These are phyloP conservation scores for Funneliformis geosporum DNA, from an alignment of 192 early-diverging fungal genomes.

Conservation along the genomic window DNA sequence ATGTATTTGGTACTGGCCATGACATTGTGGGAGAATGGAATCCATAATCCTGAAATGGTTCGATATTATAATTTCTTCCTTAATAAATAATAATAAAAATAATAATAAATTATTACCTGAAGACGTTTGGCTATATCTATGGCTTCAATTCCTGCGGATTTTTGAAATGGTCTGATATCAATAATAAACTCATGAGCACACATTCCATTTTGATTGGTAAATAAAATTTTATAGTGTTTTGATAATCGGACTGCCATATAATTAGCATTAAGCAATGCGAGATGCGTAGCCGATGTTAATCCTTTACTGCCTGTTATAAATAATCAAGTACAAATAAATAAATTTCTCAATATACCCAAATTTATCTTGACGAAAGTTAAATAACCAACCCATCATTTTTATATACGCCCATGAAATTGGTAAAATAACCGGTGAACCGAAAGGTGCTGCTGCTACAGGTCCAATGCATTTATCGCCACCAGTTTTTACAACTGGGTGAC, in stretches of 20 bases:
- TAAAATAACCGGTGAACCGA: constrained; percentile 92
- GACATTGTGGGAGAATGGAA: constrained; percentile 99
- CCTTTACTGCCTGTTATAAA: constrained; percentile 65
- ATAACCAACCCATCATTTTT: constrained; percentile 84
- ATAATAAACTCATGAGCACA: constrained; percentile 99
- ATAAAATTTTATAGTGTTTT: constrained; percentile 91
- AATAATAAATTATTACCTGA: constrained; percentile 51
- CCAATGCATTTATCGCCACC: constrained; percentile 82
- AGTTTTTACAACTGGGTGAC: constrained; percentile 79
- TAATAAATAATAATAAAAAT: not conserved
- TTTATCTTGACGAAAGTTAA: not conserved
- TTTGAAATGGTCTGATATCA: constrained; percentile 88
- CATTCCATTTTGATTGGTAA: constrained; percentile 89
- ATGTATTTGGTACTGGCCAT: constrained; percentile 97
- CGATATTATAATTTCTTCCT: not conserved
- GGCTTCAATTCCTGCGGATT: constrained; percentile 78
- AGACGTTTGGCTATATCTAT: constrained; percentile 99
- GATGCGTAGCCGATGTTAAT: constrained; percentile 81
- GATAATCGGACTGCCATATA: constrained; percentile 94
- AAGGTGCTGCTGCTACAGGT: constrained; percentile 95
- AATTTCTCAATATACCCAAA: not conserved
- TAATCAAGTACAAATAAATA: not conserved
- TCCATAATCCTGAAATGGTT: constrained; percentile 74
- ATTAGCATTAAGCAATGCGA: constrained; percentile 96
- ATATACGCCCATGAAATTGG: constrained; percentile 99